Percentiles rank a stretch among this genome's conserved stretches.
phyloP scores from a whole-genome alignment of 2,329 filamentous ascomycete species.

The Pleoardoris graminearum region DNA sequence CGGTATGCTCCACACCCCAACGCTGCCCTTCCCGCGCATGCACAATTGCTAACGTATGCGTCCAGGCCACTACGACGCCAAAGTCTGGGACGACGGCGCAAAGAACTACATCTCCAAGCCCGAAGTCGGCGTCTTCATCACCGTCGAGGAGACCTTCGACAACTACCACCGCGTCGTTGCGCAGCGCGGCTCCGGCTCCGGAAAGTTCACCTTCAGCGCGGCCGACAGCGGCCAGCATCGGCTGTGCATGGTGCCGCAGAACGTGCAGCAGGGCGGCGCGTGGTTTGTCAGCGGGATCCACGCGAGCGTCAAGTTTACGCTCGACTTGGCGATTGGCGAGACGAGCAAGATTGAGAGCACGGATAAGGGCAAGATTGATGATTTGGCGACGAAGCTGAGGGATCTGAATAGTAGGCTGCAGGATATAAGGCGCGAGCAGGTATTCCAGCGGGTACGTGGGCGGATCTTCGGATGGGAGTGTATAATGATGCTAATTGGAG shows the following conservation, averaged over 20 bases:
- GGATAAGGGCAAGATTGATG: slow-evolving; percentile 90
- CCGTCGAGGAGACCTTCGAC: slow-evolving; percentile 96
- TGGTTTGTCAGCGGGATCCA: slow-evolving; percentile 70
- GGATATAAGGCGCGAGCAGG: slow-evolving; percentile 91
- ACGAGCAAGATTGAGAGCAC: slow-evolving; percentile 90
- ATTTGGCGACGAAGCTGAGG: slow-evolving; percentile 84
- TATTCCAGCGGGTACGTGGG: slow-evolving; percentile 80
- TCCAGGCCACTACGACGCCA: slow-evolving; percentile 78
- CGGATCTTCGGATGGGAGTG: not conserved
- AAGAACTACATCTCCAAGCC: slow-evolving; percentile 72
- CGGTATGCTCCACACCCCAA: slow-evolving; percentile 57
- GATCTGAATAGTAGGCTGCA: slow-evolving; percentile 85
- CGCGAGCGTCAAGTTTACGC: slow-evolving; percentile 78
- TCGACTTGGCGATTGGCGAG: slow-evolving; percentile 94
- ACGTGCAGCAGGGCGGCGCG: slow-evolving; percentile 67
- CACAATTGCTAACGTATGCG: not conserved
- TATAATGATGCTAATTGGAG: slow-evolving; percentile 18
- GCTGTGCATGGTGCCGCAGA: slow-evolving; percentile 88
- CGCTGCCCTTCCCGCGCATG: not conserved
- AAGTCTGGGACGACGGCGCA: slow-evolving; percentile 76
- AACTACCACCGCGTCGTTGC: slow-evolving; percentile 95
- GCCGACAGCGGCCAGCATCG: slow-evolving; percentile 94
- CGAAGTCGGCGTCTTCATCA: slow-evolving; percentile 82
- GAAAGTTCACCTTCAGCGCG: slow-evolving; percentile 94
- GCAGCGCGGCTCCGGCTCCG: slow-evolving; percentile 73